Evolutionary conservation across 345 rosid genomes (phyloP).

Genomic region (Citrus sinensis): DVS_A1.0 CM039166.1:10222001-10222500

Average conservation of each 20-base stretch:
- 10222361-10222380: neutral
- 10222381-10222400: neutral
- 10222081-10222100: neutral
- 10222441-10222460: constrained; percentile 86
- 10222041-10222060: neutral
- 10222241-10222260: neutral
- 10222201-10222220: too few relatives aligned
- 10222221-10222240: neutral
- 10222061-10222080: neutral
- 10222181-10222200: neutral
- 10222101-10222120: neutral
- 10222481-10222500: constrained; percentile 93
- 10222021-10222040: neutral
- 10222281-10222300: neutral
- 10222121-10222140: neutral
- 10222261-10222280: neutral
- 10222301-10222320: neutral
- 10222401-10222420: neutral
- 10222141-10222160: neutral
- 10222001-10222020: neutral
- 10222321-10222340: neutral
- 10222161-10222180: neutral
- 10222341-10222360: neutral
- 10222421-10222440: constrained; percentile 92
- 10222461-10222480: constrained; percentile 93